Evolutionary conservation across 208 protist genomes (phyloP), one percentile per base, ranked within the genome.

Genomic region (Leishmania aethiopica): DNA sequence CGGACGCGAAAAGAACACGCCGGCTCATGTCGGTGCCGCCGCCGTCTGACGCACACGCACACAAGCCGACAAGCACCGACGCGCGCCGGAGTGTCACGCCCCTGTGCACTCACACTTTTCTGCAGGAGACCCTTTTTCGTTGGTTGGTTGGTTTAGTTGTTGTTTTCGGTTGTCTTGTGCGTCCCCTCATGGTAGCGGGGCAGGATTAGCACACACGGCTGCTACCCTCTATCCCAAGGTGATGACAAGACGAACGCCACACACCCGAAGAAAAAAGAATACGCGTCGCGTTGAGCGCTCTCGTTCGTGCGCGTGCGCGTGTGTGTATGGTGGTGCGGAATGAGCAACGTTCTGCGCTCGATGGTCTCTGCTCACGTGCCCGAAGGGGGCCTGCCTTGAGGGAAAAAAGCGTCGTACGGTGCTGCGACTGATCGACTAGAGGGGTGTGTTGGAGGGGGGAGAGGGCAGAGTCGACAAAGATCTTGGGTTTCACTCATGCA

Each of bases 1-100:
- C 83, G 28, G 75, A 66, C 42, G 55, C 60, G 11, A 84, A 85
- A 32, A 84, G 66, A 10, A 37, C 35, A 0, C 66, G 72, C 49
- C 77, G 60, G 19, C 37, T 69, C 84, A 87, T 87, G 35, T 5
- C 19, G 19, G 35, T 32, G 45, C 13, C 42, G 2, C 67, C 67
- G 3, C 40, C 40, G 40, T 47, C 37, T 17, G 22, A 47, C 32
- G 32, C 32, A 69, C 32, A 69, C 32, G 19, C 62, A 69, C 32
- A 7, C 15, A 42, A 47, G 42, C 47, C 19, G 42, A 55, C 6
- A 35, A 55, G 25, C 70, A 47, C 45, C 10, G 19, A 22, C 45
- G 45, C 70, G 25, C 66, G 15, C 15, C 19, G 66, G 35, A 45
- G 66, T 64, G 1, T 32, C 59, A 17, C 59, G 28, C 59, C 28